These are phyloP conservation scores for Fomitopsis schrenkii DNA, from an alignment of 1,284 basidiomycete genomes.

Conservation along the genomic window DNA sequence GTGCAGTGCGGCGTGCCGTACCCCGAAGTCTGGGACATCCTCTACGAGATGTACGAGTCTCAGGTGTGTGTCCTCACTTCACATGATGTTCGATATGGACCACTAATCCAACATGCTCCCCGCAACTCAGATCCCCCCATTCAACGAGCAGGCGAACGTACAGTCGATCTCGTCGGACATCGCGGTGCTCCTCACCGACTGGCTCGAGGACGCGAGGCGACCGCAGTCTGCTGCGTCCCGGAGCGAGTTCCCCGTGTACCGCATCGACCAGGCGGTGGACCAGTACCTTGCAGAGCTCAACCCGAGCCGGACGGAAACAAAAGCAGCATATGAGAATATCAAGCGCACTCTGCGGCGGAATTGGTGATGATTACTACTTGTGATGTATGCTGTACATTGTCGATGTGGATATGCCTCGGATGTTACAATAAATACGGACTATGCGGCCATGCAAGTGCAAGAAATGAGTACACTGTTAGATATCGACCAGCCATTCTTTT, in stretches of 20 bases:
- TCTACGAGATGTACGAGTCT: constrained; percentile 85
- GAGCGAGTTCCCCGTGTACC: constrained; percentile 65
- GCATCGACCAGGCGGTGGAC: constrained; percentile 65
- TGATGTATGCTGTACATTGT: background rate
- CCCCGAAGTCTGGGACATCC: constrained; percentile 77
- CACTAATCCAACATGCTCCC: background rate
- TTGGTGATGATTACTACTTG: constrained; percentile 28
- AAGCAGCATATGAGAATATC: constrained; percentile 57
- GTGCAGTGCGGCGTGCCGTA: constrained; percentile 75
- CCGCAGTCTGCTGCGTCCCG: constrained; percentile 51
- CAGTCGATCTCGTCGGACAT: constrained; percentile 78
- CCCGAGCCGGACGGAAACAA: constrained; percentile 54
- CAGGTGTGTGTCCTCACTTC: constrained; percentile 43
- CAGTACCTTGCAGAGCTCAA: constrained; percentile 70
- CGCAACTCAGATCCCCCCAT: constrained; percentile 65
- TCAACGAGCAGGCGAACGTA: constrained; percentile 74
- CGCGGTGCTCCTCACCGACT: constrained; percentile 68
- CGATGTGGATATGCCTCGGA: background rate
- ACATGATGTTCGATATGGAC: background rate
- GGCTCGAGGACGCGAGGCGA: constrained; percentile 69
- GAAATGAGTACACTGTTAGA: background rate
- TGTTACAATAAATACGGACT: constrained; percentile 3
- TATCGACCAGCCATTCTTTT: background rate
- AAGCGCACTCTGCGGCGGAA: constrained; percentile 62
- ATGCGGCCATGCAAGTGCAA: background rate